Base-by-base conservation (phyloP, 2,329 filamentous ascomycete species). In the Cladophialophora yegresii region DNA sequence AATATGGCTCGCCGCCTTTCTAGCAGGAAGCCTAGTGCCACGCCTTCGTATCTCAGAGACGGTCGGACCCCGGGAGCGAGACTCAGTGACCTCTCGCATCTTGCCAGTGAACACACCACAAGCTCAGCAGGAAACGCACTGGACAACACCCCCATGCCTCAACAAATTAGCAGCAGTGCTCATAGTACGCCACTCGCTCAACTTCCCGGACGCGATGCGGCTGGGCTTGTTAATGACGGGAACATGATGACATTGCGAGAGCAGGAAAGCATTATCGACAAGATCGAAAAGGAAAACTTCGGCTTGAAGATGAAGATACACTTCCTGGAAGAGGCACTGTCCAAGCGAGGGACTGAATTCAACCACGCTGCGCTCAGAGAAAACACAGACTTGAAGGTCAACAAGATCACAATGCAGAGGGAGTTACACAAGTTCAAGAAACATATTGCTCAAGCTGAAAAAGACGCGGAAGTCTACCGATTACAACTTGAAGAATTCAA, bases 221-320 rank as follows among this genome's bases (percentile, higher is more conserved):
- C 87, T 59, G 89, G 87, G 0, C 85, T 91, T 4, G 78, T 96
- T 43, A 89, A 93, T 67, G 89, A 95, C 71, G 92, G 92, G 22
- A 96, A 97, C 72, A 89, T 96, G 74, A 84, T 97, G 71, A 96
- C 95, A 1, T 78, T 99, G 63, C 88, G 92, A 66, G 95, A 99
- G 75, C 95, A 99, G 77, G 95, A 98, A 77, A 92, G 92, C 71
- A 86, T 87, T 70, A 93, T 99, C 71, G 91, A 97, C 79, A 91
- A 91, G 74, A 93, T 99, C 72, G 92, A 97, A 75, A 99, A 99
- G 80, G 95, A 98, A 74, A 99, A 99, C 74, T 99, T 98, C 75
- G 92, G 92, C 26, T 83, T 99, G 60, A 98, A 98, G 77, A 84
- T 98, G 71, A 97, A 96, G 77, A 96, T 98, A 59, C 92, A 98